Conservation (phyloP, 2,329 filamentous ascomycete species). For the Colletotrichum karsti region DNA sequence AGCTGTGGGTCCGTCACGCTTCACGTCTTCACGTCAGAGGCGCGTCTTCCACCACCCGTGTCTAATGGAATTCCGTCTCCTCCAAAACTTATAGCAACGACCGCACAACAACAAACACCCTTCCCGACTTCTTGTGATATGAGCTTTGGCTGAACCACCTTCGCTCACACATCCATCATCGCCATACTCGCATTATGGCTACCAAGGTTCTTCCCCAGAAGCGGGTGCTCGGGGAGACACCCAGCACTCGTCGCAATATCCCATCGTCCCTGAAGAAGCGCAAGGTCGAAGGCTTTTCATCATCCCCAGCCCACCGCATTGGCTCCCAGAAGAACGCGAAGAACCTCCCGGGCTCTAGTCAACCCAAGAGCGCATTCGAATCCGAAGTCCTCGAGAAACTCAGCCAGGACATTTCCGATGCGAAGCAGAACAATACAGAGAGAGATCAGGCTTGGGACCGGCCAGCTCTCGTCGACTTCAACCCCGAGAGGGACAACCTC, state of each 20-base stretch:
- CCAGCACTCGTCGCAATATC: constrained; percentile 70
- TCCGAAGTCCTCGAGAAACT: constrained; percentile 94
- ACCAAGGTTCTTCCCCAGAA: constrained; percentile 71
- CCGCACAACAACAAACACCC: constrained; percentile 11
- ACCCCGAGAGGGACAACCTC: constrained; percentile 72
- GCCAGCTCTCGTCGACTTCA: constrained; percentile 60
- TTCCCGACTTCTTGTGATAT: background rate
- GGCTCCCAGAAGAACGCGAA: constrained; percentile 70
- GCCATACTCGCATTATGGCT: constrained; percentile 48
- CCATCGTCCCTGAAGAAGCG: constrained; percentile 78
- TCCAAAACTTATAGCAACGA: constrained; percentile 16
- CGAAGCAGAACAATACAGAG: constrained; percentile 88
- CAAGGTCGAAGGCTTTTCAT: constrained; percentile 74
- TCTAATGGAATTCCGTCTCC: constrained; percentile 14
- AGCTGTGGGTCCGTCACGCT: constrained; percentile 44
- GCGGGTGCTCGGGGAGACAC: constrained; percentile 75
- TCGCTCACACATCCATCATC: background rate
- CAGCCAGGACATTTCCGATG: constrained; percentile 87
- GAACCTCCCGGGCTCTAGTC: constrained; percentile 74
- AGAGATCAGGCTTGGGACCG: constrained; percentile 92
- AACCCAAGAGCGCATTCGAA: constrained; percentile 91
- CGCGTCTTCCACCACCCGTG: constrained; percentile 37
- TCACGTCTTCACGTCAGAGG: constrained; percentile 45
- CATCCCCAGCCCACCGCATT: constrained; percentile 64
- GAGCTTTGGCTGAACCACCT: constrained; percentile 14